Conservation (phyloP, 2,329 filamentous ascomycete genomes). For the Dactylellina drechsleri region DNA sequence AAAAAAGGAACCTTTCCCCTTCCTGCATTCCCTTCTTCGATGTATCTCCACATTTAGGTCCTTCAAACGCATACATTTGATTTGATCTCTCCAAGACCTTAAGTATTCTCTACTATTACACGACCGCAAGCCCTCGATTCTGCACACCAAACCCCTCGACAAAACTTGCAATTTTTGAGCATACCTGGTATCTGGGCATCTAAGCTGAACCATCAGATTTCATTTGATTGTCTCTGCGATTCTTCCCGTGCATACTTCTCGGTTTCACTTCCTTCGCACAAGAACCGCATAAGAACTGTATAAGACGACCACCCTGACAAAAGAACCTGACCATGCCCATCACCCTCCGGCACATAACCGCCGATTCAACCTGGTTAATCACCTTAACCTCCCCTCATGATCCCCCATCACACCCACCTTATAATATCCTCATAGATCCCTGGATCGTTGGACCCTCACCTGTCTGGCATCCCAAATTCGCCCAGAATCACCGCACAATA, state of each 20-base stretch:
- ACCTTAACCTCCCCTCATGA: conserved; percentile 58
- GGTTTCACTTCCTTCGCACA: background rate
- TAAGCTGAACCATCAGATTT: background rate
- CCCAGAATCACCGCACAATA: conserved; percentile 68
- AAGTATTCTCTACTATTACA: conserved; percentile 4
- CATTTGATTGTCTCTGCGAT: background rate
- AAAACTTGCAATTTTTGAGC: conserved; percentile 46
- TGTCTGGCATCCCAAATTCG: conserved; percentile 71
- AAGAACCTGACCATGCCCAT: conserved; percentile 44
- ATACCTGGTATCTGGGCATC: conserved; percentile 5
- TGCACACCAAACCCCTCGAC: conserved; percentile 19
- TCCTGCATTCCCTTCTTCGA: conserved; percentile 28
- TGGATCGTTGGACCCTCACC: conserved; percentile 73
- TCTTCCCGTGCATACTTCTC: background rate
- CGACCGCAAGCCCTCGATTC: background rate
- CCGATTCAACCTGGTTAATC: conserved; percentile 56
- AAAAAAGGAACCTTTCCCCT: conserved; percentile 52
- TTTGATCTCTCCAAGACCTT: background rate
- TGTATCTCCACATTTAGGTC: conserved; percentile 5
- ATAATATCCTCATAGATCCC: conserved; percentile 76
- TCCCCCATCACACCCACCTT: conserved; percentile 65
- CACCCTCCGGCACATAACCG: conserved; percentile 55
- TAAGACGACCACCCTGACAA: too few species aligned
- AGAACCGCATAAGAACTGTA: background rate
- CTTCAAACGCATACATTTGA: conserved; percentile 8